Conservation (phyloP, 306 rosid genomes). For the Cotoneaster glaucophyllus region DNA sequence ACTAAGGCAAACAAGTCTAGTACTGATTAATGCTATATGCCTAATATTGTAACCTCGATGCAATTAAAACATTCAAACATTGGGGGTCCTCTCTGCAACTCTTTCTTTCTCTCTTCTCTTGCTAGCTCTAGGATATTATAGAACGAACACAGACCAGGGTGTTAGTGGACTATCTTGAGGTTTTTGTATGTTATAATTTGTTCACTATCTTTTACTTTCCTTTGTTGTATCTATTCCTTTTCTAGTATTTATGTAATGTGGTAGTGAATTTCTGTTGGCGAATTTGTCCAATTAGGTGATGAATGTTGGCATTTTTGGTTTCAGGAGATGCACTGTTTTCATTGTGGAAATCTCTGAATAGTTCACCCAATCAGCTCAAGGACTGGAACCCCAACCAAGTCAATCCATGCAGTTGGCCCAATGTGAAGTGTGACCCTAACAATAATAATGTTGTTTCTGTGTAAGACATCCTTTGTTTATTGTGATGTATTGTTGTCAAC, state of each 20-base stretch:
- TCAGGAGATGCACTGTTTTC: slow-evolving; percentile 80
- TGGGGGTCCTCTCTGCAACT: neutral
- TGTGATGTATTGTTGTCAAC: neutral
- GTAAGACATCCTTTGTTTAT: slow-evolving; percentile 47
- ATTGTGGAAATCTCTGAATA: slow-evolving; percentile 52
- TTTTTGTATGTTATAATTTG: neutral
- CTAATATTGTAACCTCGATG: neutral
- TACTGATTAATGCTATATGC: neutral
- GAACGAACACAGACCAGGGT: neutral
- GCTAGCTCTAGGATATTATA: too few relatives aligned
- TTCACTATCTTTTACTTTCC: neutral
- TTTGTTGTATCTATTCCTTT: neutral
- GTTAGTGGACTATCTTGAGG: neutral
- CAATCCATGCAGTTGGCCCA: slow-evolving; percentile 92
- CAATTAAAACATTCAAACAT: neutral
- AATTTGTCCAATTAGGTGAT: slow-evolving; percentile 11
- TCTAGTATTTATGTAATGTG: slow-evolving; percentile 6
- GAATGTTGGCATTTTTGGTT: slow-evolving; percentile 23
- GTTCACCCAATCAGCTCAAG: slow-evolving; percentile 54
- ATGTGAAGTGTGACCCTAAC: slow-evolving; percentile 51
- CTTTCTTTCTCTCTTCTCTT: neutral
- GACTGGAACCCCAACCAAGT: slow-evolving; percentile 85
- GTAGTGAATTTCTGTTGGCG: slow-evolving; percentile 1
- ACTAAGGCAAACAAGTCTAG: neutral
- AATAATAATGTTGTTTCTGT: slow-evolving; percentile 48